Evolutionary conservation across 495 filamentous ascomycete genomes (phyloP).

Genomic region (Annulohypoxylon stygium): DNA sequence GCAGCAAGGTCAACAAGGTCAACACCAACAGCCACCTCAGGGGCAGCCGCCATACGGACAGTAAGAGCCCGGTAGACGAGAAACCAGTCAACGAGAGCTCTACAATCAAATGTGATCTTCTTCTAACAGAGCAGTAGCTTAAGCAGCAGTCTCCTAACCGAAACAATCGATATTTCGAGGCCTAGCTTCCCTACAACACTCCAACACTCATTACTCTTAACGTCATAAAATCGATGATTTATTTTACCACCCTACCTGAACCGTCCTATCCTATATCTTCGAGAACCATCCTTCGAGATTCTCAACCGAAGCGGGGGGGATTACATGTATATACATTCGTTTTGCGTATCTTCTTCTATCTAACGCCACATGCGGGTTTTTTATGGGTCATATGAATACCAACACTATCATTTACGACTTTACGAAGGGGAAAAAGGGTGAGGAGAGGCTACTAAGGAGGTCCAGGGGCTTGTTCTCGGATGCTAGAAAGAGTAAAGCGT

Average conservation of each 20-base stretch:
- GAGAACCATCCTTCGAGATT: constrained; percentile 7
- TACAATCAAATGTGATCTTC: background rate
- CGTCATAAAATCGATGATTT: constrained; percentile 19
- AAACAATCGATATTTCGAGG: constrained; percentile 6
- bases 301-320: constrained; percentile 4
- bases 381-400: constrained; percentile 23
- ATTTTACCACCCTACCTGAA: constrained; percentile 16
- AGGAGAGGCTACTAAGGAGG: background rate
- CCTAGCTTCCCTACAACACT: constrained; percentile 4
- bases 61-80: background rate
- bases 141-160: constrained; percentile 13
- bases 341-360: constrained; percentile 27
- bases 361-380: constrained; percentile 10
- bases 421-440: constrained; percentile 24
- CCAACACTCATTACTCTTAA: constrained; percentile 19
- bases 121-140: constrained; percentile 15
- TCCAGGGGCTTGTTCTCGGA: background rate
- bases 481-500: background rate
- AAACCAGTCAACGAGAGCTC: constrained; percentile 4
- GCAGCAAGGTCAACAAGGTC: constrained; percentile 38
- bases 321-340: constrained; percentile 42
- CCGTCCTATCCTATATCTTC: constrained; percentile 4
- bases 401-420: constrained; percentile 39
- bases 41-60: constrained; percentile 52
- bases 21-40: constrained; percentile 49